A percentile compares a stretch with the other conserved stretches of the same genome.
phyloP scores from a whole-genome alignment of 345 rosid genomes.

The Iberis pinnata region DNA sequence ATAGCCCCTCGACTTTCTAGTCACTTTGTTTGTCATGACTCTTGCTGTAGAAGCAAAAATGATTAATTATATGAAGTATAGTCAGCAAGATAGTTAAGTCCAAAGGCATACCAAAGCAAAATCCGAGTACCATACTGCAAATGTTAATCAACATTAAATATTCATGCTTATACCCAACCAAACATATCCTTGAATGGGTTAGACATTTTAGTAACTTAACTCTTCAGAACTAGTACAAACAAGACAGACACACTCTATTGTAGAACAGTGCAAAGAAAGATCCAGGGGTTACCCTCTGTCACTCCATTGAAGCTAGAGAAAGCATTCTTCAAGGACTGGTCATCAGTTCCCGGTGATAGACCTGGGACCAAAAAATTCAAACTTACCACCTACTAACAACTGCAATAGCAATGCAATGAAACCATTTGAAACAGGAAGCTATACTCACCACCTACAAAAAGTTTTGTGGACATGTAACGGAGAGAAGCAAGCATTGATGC shows the following conservation, averaged over 20 bases:
- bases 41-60: constrained; percentile 37
- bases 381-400: not conserved
- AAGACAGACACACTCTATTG: not conserved
- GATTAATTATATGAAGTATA: not conserved
- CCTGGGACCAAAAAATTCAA: constrained; percentile 28
- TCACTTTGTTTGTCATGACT: constrained; percentile 50
- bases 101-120: not conserved
- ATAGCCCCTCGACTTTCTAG: constrained; percentile 64
- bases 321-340: constrained; percentile 39
- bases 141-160: constrained; percentile 8
- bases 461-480: constrained; percentile 51
- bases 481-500: constrained; percentile 45
- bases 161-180: not conserved
- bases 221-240: not conserved
- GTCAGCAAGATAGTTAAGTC: not conserved
- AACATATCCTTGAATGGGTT: constrained; percentile 3
- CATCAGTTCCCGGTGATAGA: constrained; percentile 40
- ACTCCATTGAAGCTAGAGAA: constrained; percentile 44
- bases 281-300: constrained; percentile 35
- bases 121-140: not conserved
- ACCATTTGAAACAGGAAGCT: not conserved
- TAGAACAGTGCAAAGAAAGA: not conserved
- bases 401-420: not conserved
- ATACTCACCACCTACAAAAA: constrained; percentile 67
- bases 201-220: not conserved